Base-by-base conservation (phyloP, 2,329 filamentous ascomycete genomes). In the Fusarium siculi region DNA sequence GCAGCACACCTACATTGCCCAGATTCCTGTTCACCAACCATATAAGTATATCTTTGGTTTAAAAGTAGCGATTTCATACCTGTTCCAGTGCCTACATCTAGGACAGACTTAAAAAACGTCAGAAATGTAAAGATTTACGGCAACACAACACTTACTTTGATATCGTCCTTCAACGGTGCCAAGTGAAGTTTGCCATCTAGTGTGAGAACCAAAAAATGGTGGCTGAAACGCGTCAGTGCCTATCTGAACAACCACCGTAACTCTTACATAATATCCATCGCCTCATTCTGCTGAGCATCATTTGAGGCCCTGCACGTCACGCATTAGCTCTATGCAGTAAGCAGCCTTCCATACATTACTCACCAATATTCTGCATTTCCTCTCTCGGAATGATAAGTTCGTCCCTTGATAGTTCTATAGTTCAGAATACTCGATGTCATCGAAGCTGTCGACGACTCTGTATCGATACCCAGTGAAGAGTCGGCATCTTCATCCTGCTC, bases 81-180 rank as follows among this genome's bases (percentile, higher is more conserved):
- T 39, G 63, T 66, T 21, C 63, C 63, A 21, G 63, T 66, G 12
- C 63, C 63, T 1, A 62, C 50, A 28, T 62, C 58, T 5, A 62
- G 50, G 0, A 57, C 58, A 46, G 58, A 21, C 58, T 62, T 23
- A n/a, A 19, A 1, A 1, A 19, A 25, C 4, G 36, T 60, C 32
- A 60, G 28, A 32, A 11, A 32, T 30, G 9, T 30, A 9, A 30
- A 30, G 30, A 30, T 30, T 7, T 30, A 30, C 30, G 30, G 30
- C 30, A 30, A 30, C 30, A 30, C 30, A 30, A 30, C 30, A 32
- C 30, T 32, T 14, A 63, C 62, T 11, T 63, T 43, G 7, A 65
- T 37, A 4, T 65, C 39, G 1, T 50, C 36, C 14, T 50, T 57
- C 18, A 66, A 18, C 4, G 63, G 63, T 15, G 63, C 49, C 9